A percentile compares a stretch with the other conserved stretches of the same genome.
phyloP scores from a whole-genome alignment of 306 rosid species.

The Quercus alba region DNA sequence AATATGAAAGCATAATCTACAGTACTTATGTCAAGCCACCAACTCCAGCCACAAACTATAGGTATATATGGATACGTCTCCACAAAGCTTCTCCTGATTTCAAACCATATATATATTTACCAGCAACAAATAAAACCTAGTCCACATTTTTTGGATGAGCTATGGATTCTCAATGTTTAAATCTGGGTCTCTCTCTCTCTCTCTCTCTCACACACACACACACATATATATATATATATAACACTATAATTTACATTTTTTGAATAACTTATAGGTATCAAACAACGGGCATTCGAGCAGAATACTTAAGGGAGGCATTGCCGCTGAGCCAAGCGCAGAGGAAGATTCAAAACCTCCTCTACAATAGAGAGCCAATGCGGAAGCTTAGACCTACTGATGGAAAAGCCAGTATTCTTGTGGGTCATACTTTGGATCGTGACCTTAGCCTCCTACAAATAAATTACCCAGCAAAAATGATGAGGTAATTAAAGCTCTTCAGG shows the following conservation, averaged over 20 bases:
- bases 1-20: conserved; percentile 68
- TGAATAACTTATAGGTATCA: conserved; percentile 51
- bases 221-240: fast-evolving
- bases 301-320: conserved; percentile 84
- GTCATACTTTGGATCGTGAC: conserved; percentile 79
- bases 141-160: too few relatives aligned
- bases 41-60: conserved; percentile 68
- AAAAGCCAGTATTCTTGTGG: conserved; percentile 80
- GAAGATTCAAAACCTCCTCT: conserved; percentile 81
- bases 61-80: conserved; percentile 30
- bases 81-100: too few relatives aligned
- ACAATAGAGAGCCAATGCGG: conserved; percentile 89
- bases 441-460: conserved; percentile 72
- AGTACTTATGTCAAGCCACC: conserved; percentile 76
- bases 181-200: too few relatives aligned
- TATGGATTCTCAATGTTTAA: too few relatives aligned
- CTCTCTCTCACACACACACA: too few relatives aligned
- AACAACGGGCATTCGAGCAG: conserved; percentile 82
- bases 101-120: too few relatives aligned
- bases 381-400: conserved; percentile 61
- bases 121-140: too few relatives aligned
- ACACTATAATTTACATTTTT: neutral
- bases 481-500: conserved; percentile 28
- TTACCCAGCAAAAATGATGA: conserved; percentile 56
- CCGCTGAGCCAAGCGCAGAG: conserved; percentile 62